These are phyloP conservation scores for Tilletia setariae DNA, from an alignment of 1,284 basidiomycete species.

Conservation along the genomic window DNA sequence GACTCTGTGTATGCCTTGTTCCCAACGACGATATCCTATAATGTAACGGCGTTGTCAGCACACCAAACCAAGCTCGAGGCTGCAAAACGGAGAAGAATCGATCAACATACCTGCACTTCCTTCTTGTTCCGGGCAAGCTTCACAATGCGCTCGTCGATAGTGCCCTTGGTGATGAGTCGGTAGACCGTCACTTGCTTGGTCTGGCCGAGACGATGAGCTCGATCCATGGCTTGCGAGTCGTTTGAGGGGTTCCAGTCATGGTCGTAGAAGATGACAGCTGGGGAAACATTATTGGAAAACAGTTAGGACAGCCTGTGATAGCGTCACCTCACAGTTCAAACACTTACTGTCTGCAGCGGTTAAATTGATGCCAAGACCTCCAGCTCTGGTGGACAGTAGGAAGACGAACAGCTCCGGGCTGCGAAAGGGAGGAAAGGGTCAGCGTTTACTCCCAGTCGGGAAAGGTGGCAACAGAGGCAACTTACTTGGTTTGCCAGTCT, in stretches of 20 bases:
- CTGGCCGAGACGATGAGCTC: slow-evolving; percentile 96
- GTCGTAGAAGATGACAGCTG: slow-evolving; percentile 90
- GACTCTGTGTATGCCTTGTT: slow-evolving; percentile 70
- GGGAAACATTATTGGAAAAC: slow-evolving; percentile 51
- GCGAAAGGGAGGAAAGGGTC: slow-evolving; percentile 7
- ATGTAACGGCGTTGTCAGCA: not conserved
- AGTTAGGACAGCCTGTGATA: not conserved
- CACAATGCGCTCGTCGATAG: slow-evolving; percentile 97
- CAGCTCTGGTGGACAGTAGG: slow-evolving; percentile 90
- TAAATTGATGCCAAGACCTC: slow-evolving; percentile 95
- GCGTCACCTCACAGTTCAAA: too few relatives aligned
- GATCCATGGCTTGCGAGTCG: slow-evolving; percentile 99
- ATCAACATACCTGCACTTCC: slow-evolving; percentile 25
- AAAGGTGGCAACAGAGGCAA: slow-evolving; percentile 22
- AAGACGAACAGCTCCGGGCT: slow-evolving; percentile 95
- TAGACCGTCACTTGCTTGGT: slow-evolving; percentile 99
- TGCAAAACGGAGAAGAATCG: slow-evolving; percentile 57
- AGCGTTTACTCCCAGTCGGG: not conserved
- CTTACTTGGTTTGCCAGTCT: slow-evolving; percentile 95
- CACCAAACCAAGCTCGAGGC: too few relatives aligned
- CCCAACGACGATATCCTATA: slow-evolving; percentile 98
- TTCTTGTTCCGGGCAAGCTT: slow-evolving; percentile 57
- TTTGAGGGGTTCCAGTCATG: slow-evolving; percentile 96
- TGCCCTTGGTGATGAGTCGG: slow-evolving; percentile 90
- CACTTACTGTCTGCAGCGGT: slow-evolving; percentile 69